Percentiles rank a stretch among this genome's conserved stretches.
Conservation (phyloP, 2,329 filamentous ascomycete species). For the Cladosporium halotolerans region DNA sequence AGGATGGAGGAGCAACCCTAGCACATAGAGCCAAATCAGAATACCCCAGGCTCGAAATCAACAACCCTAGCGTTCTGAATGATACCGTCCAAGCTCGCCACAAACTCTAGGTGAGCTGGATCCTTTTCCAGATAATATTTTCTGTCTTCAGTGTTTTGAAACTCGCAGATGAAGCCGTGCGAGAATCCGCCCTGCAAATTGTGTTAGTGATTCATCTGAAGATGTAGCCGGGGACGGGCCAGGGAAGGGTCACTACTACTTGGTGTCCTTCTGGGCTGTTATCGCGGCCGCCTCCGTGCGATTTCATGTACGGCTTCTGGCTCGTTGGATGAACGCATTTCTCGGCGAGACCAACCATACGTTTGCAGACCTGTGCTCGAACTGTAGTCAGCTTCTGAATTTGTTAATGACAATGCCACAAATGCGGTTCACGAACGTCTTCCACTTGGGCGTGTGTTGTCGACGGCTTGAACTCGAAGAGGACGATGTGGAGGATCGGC, state of each 20-base stretch:
- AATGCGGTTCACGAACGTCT: constrained; percentile 40
- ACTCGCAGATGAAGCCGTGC: constrained; percentile 65
- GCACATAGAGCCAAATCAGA: constrained; percentile 17
- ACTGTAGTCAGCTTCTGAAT: neutral
- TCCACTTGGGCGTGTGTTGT: constrained; percentile 46
- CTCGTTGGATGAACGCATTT: constrained; percentile 55
- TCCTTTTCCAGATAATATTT: constrained; percentile 64
- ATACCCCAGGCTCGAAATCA: constrained; percentile 47
- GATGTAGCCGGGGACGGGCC: neutral
- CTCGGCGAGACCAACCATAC: constrained; percentile 52
- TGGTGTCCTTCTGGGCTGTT: constrained; percentile 53
- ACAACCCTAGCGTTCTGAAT: constrained; percentile 52
- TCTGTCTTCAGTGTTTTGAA: constrained; percentile 56
- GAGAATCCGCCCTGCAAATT: constrained; percentile 50
- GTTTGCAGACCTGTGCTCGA: constrained; percentile 44
- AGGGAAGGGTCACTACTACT: constrained; percentile 1
- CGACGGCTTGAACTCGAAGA: constrained; percentile 58
- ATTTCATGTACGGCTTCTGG: constrained; percentile 55
- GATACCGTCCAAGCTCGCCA: constrained; percentile 43
- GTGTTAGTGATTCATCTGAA: neutral
- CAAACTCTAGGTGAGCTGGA: constrained; percentile 56
- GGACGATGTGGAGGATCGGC: constrained; percentile 62
- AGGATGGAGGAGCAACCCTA: neutral
- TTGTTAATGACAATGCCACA: neutral
- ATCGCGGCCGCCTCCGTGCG: constrained; percentile 53